phyloP scores from a whole-genome alignment of 2,329 filamentous ascomycete species.

The Neophaeococcomyces mojaviensis region DNA sequence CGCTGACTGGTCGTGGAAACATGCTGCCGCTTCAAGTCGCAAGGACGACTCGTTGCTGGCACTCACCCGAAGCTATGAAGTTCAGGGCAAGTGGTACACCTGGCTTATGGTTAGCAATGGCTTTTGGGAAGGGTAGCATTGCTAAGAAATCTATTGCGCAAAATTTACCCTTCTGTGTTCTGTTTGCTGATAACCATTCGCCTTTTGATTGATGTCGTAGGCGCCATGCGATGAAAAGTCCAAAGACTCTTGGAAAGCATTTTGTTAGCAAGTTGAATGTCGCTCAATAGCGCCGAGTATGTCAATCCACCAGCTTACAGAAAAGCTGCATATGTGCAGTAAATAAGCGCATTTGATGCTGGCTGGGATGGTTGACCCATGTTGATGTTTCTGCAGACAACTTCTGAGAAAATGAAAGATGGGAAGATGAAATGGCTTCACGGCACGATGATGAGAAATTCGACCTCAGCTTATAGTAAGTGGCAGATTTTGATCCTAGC shows the following conservation, averaged over 20 bases:
- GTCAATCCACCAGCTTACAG: constrained; percentile 47
- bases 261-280: too few species aligned
- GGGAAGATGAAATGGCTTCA: too few species aligned
- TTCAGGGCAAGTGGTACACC: constrained; percentile 75
- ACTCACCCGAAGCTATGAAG: constrained; percentile 90
- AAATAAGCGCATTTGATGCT: constrained; percentile 78
- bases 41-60: constrained; percentile 23
- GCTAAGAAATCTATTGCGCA: background rate
- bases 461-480: too few species aligned
- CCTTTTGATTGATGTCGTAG: constrained; percentile 57
- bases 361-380: constrained; percentile 70
- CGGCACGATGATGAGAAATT: too few species aligned
- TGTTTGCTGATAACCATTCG: constrained; percentile 67
- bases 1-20: background rate
- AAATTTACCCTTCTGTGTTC: constrained; percentile 73
- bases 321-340: constrained; percentile 69
- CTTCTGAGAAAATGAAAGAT: too few species aligned
- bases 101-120: constrained; percentile 30
- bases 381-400: constrained; percentile 5
- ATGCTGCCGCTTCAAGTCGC: constrained; percentile 54
- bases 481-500: too few species aligned
- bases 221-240: constrained; percentile 50
- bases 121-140: background rate
- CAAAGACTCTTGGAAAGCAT: constrained; percentile 48
- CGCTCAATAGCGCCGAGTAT: too few species aligned